Base-by-base conservation (phyloP, 2,329 filamentous ascomycete species). In the Pseudocercospora crystallina region DNA sequence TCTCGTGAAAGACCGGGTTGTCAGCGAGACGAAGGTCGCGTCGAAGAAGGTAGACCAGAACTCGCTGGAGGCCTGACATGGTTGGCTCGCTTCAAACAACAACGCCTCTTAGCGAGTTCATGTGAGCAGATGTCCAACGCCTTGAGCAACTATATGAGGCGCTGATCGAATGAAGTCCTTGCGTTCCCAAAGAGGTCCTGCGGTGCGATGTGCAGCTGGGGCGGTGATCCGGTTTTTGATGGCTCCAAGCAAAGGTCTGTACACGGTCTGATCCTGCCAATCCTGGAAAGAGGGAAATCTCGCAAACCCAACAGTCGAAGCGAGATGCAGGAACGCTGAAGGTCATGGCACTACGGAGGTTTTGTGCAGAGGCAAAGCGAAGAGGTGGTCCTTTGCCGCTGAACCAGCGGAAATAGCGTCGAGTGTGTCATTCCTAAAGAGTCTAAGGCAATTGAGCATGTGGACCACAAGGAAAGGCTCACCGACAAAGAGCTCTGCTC, bases 21-120 rank as follows among this genome's bases (percentile, higher is more conserved):
- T 92, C 88, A 26, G 80, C 76, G 20, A 87, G 75, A 53, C 89
- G 84, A 14, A 90, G 75, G 65, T 92, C 89, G 59, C 84, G 82
- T 38, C 87, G 82, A 32, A 91, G 69, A 15, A 91, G 68, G 64
- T 90, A 90, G 48, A 92, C 75, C 44, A 90, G 72, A 17, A 88
- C 75, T 37, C 71, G 73, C 41, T 63, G 54, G 37, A 54, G 47
- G 5, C 41, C 32, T 30, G 54, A 36, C 44, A 52, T 52, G 15
- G 42, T 40, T 10, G 44, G 26, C 34, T 26, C 20, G 20, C 20
- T 26, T 26, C 20, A 26, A 26, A 26, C 20, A 26, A 3, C 20
- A 26, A 26, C 20, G 20, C 20, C 20, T 26, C 20, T 26, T 26
- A 26, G 20, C 20, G 20, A 26, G 20, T 26, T 26, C 20, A 26